phyloP scores from a whole-genome alignment of 768 basidiomycete species.

The Rhodosporidiobolus sp. region DNA sequence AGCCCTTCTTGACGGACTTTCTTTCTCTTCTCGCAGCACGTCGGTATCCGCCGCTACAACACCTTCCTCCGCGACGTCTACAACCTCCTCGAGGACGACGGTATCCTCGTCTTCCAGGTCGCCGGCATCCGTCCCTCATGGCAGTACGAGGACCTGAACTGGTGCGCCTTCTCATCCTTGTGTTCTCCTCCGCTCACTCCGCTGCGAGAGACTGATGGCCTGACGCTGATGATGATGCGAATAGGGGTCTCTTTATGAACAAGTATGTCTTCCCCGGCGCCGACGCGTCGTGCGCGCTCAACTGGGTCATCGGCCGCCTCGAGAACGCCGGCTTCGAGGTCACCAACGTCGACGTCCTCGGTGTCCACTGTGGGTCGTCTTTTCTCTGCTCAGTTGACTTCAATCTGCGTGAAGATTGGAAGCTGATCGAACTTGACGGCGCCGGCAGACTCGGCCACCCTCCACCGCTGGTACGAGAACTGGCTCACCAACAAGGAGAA shows the following conservation, averaged over 20 bases:
- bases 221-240: too few species aligned
- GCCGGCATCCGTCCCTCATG: slow-evolving; percentile 91
- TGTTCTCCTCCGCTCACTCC: not conserved
- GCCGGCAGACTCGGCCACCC: slow-evolving; percentile 39
- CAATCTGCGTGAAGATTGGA: not conserved
- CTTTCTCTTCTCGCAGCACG: slow-evolving; percentile 59
- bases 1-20: not conserved
- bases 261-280: slow-evolving; percentile 99
- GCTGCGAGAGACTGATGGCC: not conserved
- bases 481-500: slow-evolving; percentile 92
- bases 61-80: slow-evolving; percentile 88
- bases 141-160: slow-evolving; percentile 97
- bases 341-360: slow-evolving; percentile 92
- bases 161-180: slow-evolving; percentile 51
- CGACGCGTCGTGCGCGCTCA: slow-evolving; percentile 90
- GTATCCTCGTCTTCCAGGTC: slow-evolving; percentile 93
- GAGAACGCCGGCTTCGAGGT: slow-evolving; percentile 93
- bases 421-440: not conserved
- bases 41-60: slow-evolving; percentile 87
- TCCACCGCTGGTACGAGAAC: slow-evolving; percentile 85
- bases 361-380: slow-evolving; percentile 79
- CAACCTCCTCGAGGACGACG: slow-evolving; percentile 88
- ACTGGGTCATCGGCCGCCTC: slow-evolving; percentile 76
- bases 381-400: slow-evolving; percentile 51
- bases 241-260: slow-evolving; percentile 92